phyloP scores from a whole-genome alignment of 2,329 filamentous ascomycete species.

The Beauveria pseudobassiana region DNA sequence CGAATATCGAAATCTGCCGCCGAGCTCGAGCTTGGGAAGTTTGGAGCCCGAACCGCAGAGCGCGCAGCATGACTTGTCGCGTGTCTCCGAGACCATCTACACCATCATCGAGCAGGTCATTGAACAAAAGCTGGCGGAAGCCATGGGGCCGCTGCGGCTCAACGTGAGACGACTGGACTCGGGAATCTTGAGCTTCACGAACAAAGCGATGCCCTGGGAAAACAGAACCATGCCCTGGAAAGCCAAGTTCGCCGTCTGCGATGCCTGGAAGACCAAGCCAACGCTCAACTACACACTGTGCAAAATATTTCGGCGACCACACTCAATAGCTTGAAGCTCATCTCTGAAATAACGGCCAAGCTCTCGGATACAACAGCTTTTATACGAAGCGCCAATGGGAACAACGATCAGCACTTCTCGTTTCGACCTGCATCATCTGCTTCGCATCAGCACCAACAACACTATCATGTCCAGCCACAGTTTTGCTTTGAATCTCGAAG shows the following conservation, averaged over 20 bases:
- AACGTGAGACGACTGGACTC: conserved; percentile 18
- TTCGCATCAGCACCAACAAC: not conserved
- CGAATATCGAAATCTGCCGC: not conserved
- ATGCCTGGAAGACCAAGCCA: not conserved
- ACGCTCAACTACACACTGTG: conserved; percentile 13
- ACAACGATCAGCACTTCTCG: too few relatives aligned
- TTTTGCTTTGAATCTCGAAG: conserved; percentile 1
- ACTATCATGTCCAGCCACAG: not conserved
- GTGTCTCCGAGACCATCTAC: conserved; percentile 19
- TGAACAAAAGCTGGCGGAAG: conserved; percentile 26
- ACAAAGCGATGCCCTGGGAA: conserved; percentile 21
- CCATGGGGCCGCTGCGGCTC: conserved; percentile 22
- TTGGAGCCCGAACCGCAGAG: not conserved
- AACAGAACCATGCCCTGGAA: conserved; percentile 13
- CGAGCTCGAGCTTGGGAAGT: not conserved
- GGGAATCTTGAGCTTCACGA: conserved; percentile 15
- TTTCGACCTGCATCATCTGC: not conserved
- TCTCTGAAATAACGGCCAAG: conserved; percentile 2
- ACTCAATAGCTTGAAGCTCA: not conserved
- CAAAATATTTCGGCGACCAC: conserved; percentile 13
- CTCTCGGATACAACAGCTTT: not conserved
- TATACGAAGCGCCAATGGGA: not conserved
- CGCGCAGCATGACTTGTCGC: not conserved
- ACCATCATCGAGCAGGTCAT: conserved; percentile 24
- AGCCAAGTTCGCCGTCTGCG: conserved; percentile 12